Evolutionary conservation across 257 asterid genomes (phyloP), one percentile per base, ranked within the genome.

Genomic region (Capsicum rhomboideum): DNA sequence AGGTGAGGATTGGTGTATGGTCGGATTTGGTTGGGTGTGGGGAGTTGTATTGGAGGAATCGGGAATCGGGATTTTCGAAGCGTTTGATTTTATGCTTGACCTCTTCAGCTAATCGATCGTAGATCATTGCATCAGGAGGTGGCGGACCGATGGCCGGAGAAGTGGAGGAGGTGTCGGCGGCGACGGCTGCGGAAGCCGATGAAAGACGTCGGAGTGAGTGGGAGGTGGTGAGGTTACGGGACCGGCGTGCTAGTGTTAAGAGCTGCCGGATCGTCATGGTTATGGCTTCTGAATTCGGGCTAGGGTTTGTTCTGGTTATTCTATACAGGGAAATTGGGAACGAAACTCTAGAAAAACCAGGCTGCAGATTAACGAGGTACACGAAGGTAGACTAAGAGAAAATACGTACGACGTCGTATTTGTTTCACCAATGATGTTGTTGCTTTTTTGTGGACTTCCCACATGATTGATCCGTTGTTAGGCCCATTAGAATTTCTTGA

Each of bases 231-330:
- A 87, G 85, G 52, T 79, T 84, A 54, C 89, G 90, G 10, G 83
- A 83, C 86, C 94, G 95, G 86, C 92, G 91, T 40, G 92, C 84
- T 79, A 90, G 91, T 84, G 85, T 90, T 6, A 93, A 63, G 8
- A 97, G 94, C 89, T 91, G 97, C 83, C 98, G 98, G 85, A 91
- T 90, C 90, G 97, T 88, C 99, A 82, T 82, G 52, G 79, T 31
- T 44, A 44, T 82, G 49, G 74, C 61, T 28, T 46, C 6, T 64
- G 3, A 66, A 21, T 52, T 49, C 17, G 50, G 49, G 31, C 63
- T 87, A 83, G 91, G 94, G 90, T 88, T 86, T 77, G 86, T 80
- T 55, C 23, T 28, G 78, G 61, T 50, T 75, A 34, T 34, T 61
- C 58, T 13, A 7, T 46, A 46, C 58, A 46, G 63, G 23, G 53